These are phyloP conservation scores for Fusarium torreyae DNA, from an alignment of 2,329 filamentous ascomycete species.

Conservation along the genomic window DNA sequence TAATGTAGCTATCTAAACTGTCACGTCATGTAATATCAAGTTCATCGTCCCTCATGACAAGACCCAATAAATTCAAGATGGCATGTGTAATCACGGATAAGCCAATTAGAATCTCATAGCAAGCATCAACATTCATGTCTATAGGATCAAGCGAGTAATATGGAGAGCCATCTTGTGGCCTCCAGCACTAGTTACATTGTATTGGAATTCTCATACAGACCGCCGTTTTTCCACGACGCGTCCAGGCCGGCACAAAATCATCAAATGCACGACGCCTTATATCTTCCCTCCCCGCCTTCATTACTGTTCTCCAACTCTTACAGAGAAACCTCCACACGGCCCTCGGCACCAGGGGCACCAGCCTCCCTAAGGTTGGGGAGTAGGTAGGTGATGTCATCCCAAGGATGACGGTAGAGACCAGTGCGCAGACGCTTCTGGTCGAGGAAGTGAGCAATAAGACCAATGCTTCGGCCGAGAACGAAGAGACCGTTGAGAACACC, in stretches of 20 bases:
- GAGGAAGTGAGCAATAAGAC: constrained; percentile 99
- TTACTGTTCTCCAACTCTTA: constrained; percentile 58
- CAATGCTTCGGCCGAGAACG: constrained; percentile 95
- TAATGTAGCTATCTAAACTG: background rate
- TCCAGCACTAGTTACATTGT: constrained; percentile 56
- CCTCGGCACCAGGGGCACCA: constrained; percentile 81
- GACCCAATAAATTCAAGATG: background rate
- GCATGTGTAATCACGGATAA: background rate
- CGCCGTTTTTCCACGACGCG: constrained; percentile 50
- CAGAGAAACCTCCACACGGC: constrained; percentile 90
- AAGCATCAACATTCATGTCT: constrained; percentile 52
- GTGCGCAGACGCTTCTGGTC: constrained; percentile 99
- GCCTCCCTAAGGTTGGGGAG: constrained; percentile 83
- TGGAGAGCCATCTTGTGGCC: constrained; percentile 53
- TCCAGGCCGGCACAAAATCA: constrained; percentile 52
- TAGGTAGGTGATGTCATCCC: constrained; percentile 98
- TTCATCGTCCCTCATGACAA: background rate
- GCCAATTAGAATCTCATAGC: constrained; percentile 22
- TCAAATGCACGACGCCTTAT: constrained; percentile 54
- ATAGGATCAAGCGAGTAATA: constrained; percentile 54
- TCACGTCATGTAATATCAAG: background rate
- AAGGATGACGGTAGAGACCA: constrained; percentile 98
- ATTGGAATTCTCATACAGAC: constrained; percentile 58
- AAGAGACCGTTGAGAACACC: constrained; percentile 99
- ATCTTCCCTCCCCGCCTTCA: constrained; percentile 47